A percentile compares a stretch with the other conserved stretches of the same genome.
Conservation (phyloP, 306 rosid genomes). For the Acmispon strigosus region DNA sequence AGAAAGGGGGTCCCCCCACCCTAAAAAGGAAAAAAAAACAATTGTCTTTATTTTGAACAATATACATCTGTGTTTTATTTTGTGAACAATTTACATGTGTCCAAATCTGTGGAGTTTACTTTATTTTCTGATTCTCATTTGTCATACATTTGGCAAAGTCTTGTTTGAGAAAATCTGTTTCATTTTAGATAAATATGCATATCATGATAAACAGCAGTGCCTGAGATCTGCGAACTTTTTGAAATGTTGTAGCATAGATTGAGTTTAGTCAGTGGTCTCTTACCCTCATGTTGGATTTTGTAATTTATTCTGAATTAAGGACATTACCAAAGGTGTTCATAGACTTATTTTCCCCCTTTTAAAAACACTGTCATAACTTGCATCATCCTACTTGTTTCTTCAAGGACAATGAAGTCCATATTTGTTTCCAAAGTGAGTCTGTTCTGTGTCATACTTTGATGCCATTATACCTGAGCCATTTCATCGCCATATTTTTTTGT, state of each 20-base stretch:
- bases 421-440: neutral
- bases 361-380: neutral
- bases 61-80: neutral
- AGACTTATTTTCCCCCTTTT: neutral
- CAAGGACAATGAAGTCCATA: neutral
- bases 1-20: neutral
- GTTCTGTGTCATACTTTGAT: neutral
- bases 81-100: neutral
- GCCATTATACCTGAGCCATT: neutral
- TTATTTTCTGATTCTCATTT: constrained; percentile 15
- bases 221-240: constrained; percentile 2
- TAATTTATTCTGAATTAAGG: neutral
- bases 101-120: neutral
- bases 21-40: neutral
- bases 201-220: neutral
- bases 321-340: neutral
- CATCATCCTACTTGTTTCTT: neutral
- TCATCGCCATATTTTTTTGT: neutral
- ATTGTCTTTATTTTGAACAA: constrained; percentile 10
- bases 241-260: neutral
- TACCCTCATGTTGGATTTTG: neutral
- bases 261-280: neutral
- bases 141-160: constrained; percentile 1
- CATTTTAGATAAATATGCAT: constrained; percentile 12
- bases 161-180: constrained; percentile 1